These are phyloP conservation scores for Peribolospora kevripleyi DNA, from an alignment of 768 basidiomycete species.

Conservation along the genomic window DNA sequence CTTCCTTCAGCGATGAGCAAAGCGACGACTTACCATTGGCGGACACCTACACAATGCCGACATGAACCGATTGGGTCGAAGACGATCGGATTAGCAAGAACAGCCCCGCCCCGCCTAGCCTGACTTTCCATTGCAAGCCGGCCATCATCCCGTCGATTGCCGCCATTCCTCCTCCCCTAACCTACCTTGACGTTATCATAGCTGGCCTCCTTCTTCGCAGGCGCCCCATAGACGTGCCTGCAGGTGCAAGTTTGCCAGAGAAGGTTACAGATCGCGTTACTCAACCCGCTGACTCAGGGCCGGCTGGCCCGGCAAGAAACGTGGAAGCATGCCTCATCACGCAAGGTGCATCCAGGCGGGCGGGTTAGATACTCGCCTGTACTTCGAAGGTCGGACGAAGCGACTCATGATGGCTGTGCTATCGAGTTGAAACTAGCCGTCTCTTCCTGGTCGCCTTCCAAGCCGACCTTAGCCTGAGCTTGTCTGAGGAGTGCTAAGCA, in stretches of 20 bases:
- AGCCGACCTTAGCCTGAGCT: too few relatives aligned
- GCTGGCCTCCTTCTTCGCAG: constrained; percentile 38
- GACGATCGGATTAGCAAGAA: too few relatives aligned
- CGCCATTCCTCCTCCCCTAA: not conserved
- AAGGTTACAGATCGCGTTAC: not conserved
- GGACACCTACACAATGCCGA: not conserved
- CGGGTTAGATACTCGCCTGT: constrained; percentile 84
- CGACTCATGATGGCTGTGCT: constrained; percentile 36
- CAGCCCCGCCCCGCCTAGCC: too few relatives aligned
- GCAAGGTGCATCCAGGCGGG: constrained; percentile 38
- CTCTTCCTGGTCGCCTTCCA: too few relatives aligned
- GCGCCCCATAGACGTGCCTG: constrained; percentile 78
- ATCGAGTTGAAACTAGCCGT: too few relatives aligned
- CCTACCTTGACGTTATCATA: constrained; percentile 18
- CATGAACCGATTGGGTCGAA: too few relatives aligned
- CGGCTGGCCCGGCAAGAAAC: too few relatives aligned
- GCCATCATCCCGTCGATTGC: constrained; percentile 14
- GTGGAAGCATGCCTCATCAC: not conserved
- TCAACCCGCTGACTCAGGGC: not conserved
- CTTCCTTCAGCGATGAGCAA: constrained; percentile 21
- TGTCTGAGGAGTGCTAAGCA: too few relatives aligned
- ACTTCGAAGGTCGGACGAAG: constrained; percentile 66
- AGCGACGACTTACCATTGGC: not conserved
- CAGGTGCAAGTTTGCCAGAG: not conserved
- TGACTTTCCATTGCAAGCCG: too few relatives aligned